Evolutionary conservation across 768 basidiomycete species (phyloP).

Genomic region (Podaxis rugospora): DNA sequence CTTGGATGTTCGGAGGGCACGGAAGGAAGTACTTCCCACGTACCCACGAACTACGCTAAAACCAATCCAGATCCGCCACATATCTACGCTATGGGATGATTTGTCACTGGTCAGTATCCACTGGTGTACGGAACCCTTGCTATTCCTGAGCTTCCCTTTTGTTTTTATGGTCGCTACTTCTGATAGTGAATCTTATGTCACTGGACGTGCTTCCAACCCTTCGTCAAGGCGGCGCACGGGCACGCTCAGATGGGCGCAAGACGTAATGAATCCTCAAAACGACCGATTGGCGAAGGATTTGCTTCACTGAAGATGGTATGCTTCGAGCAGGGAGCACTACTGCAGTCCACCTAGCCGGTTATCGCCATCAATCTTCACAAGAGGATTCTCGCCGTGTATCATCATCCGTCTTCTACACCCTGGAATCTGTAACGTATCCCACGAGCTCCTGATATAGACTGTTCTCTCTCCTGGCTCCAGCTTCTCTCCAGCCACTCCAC

Average conservation of each 20-base stretch:
- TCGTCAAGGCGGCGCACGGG: background rate
- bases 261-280: background rate
- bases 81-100: background rate
- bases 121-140: background rate
- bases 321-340: background rate
- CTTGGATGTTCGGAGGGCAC: background rate
- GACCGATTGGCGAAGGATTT: background rate
- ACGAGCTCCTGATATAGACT: background rate
- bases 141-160: background rate
- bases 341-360: background rate
- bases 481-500: background rate
- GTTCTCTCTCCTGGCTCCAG: background rate
- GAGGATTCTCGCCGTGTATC: background rate
- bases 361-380: conserved; percentile 2
- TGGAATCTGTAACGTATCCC: background rate
- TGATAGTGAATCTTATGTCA: background rate
- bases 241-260: background rate
- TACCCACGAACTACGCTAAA: background rate
- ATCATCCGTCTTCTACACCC: background rate
- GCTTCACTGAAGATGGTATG: background rate
- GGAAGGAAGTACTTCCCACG: background rate
- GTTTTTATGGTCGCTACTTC: background rate
- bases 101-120: background rate
- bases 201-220: background rate
- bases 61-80: conserved; percentile 7